A percentile compares a stretch with the other conserved stretches of the same genome.
phyloP scores from a whole-genome alignment of 2,329 filamentous ascomycete species.

The Graphilbum sp. region DNA sequence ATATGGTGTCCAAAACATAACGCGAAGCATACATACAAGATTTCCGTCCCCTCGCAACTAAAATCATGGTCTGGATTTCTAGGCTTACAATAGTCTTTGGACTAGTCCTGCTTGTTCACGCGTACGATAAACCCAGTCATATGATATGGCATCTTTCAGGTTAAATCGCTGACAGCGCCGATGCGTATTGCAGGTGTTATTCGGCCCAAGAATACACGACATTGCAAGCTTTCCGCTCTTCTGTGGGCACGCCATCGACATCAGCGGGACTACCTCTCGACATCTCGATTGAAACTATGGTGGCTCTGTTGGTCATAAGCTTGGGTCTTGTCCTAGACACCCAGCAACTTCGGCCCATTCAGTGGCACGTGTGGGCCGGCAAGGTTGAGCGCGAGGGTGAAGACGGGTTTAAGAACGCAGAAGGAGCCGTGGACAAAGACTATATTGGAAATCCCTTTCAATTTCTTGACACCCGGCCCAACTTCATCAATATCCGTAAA shows the following conservation, averaged over 20 bases:
- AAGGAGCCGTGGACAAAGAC: slow-evolving; percentile 49
- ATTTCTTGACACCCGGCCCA: slow-evolving; percentile 60
- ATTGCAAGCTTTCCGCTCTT: slow-evolving; percentile 35
- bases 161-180: too few species aligned
- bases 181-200: slow-evolving; percentile 93
- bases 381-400: slow-evolving; percentile 66
- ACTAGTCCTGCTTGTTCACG: slow-evolving; percentile 65
- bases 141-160: too few species aligned
- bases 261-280: slow-evolving; percentile 54
- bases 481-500: slow-evolving; percentile 78
- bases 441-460: slow-evolving; percentile 65
- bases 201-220: slow-evolving; percentile 85
- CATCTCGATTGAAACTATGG: slow-evolving; percentile 72
- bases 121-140: too few species aligned
- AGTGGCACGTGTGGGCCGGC: slow-evolving; percentile 67
- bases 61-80: slow-evolving; percentile 55
- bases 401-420: slow-evolving; percentile 36
- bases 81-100: slow-evolving; percentile 57
- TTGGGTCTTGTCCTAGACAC: slow-evolving; percentile 67
- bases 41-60: background rate
- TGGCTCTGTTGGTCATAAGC: slow-evolving; percentile 66
- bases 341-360: slow-evolving; percentile 67
- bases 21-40: too few species aligned
- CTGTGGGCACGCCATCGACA: slow-evolving; percentile 24
- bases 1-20: too few species aligned